These are phyloP conservation scores for Veloboletus limbatus DNA, from an alignment of 1,284 basidiomycete species.

Conservation along the genomic window DNA sequence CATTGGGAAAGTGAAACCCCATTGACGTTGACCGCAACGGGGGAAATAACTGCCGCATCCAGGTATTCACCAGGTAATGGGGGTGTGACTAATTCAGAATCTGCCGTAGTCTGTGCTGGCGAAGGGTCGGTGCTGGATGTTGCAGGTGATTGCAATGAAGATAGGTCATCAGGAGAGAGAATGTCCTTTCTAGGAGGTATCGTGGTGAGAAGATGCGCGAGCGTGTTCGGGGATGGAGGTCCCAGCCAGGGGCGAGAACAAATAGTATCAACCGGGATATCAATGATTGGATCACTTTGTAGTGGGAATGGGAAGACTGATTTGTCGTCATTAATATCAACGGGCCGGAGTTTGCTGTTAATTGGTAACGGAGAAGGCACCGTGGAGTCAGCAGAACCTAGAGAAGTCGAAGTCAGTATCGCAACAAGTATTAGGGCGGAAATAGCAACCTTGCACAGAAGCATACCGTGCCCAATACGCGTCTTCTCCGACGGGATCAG, in stretches of 20 bases:
- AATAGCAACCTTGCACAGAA: conserved; percentile 57
- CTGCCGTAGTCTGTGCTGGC: conserved; percentile 15
- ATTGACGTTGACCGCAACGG: conserved; percentile 16
- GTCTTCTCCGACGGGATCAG: conserved; percentile 43
- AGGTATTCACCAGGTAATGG: conserved; percentile 10
- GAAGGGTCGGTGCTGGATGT: conserved; percentile 10
- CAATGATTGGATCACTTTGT: conserved; percentile 11
- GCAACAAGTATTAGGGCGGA: conserved; percentile 5
- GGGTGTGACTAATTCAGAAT: conserved; percentile 31
- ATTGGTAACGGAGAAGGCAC: conserved; percentile 29
- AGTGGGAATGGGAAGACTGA: conserved; percentile 2
- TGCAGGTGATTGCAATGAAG: conserved; percentile 9
- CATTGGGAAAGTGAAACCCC: conserved; percentile 7
- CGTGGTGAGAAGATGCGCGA: conserved; percentile 25
- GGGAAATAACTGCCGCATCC: conserved; percentile 16
- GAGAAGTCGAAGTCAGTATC: conserved; percentile 6
- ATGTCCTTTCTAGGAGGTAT: conserved; percentile 28
- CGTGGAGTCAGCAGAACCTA: conserved; percentile 34
- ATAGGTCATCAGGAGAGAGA: conserved; percentile 10
- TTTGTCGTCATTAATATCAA: conserved; percentile 2
- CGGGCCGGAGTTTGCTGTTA: conserved; percentile 19
- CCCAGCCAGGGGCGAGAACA: conserved; percentile 8
- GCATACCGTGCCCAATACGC: conserved; percentile 75
- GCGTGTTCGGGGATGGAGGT: conserved; percentile 28
- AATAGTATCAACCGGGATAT: conserved; percentile 24